A percentile compares a stretch with the other conserved stretches of the same genome.
phyloP scores from a whole-genome alignment of 768 basidiomycete genomes.

The Lentinus brumalis region DNA sequence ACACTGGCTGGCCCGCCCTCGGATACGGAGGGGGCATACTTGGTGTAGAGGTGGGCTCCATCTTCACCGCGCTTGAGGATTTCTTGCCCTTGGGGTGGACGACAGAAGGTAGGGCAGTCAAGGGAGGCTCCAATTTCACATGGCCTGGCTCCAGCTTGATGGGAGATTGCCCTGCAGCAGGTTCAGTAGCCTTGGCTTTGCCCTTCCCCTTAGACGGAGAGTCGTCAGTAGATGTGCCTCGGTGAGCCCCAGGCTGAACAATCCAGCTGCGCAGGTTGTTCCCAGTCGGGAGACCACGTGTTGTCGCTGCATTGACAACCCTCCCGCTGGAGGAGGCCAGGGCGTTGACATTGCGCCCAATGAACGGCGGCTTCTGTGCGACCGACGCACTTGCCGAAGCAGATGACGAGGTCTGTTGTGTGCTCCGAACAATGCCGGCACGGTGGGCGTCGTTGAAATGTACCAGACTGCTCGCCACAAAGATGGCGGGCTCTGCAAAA shows the following conservation, averaged over 20 bases:
- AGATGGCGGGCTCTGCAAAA: background rate
- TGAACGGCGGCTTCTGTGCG: background rate
- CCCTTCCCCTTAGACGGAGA: background rate
- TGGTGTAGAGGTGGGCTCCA: background rate
- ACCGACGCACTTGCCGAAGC: background rate
- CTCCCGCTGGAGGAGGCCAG: slow-evolving; percentile 4
- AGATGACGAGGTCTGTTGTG: background rate
- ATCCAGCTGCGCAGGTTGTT: background rate
- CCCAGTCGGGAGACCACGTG: background rate
- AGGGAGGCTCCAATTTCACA: too few relatives aligned
- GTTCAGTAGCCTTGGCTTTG: background rate
- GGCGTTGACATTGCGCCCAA: background rate
- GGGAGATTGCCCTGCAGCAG: background rate
- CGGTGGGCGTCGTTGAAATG: slow-evolving; percentile 1
- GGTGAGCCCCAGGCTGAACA: background rate
- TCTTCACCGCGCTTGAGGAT: background rate
- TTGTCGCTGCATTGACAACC: background rate
- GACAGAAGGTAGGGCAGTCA: background rate
- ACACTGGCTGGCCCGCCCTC: too few relatives aligned
- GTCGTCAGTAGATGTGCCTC: background rate
- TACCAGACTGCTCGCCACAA: background rate
- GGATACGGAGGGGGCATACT: too few relatives aligned
- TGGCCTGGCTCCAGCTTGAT: background rate
- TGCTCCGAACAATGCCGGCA: background rate
- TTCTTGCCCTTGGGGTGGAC: background rate